Conservation (phyloP, 2,329 filamentous ascomycete species). For the Fusarium nurragi region DNA sequence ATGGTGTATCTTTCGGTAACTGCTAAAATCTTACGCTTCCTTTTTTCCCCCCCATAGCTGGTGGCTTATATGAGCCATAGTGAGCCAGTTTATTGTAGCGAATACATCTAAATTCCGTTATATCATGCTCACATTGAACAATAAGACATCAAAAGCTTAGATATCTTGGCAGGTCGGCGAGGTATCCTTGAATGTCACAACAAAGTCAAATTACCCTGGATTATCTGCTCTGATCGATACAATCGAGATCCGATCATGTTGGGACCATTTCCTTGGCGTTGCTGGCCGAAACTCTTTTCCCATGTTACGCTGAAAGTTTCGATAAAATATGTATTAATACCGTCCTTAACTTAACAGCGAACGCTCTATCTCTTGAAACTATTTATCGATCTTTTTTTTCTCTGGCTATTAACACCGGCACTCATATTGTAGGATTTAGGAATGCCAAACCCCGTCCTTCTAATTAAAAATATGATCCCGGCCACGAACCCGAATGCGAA, state of each 20-base stretch:
- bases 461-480: constrained; percentile 12
- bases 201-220: background rate
- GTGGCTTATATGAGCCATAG: background rate
- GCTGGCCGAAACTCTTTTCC: constrained; percentile 8
- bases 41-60: background rate
- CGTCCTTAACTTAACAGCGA: background rate
- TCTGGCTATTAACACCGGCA: background rate
- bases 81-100: background rate
- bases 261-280: background rate
- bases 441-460: background rate
- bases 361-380: background rate
- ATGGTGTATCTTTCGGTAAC: background rate
- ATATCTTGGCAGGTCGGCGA: background rate
- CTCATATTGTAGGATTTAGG: background rate
- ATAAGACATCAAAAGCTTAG: background rate
- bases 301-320: background rate
- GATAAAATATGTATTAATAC: background rate
- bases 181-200: background rate
- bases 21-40: background rate
- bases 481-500: constrained; percentile 27
- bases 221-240: constrained; percentile 12
- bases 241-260: constrained; percentile 39
- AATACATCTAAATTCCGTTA: background rate
- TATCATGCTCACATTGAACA: background rate
- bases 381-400: background rate